Conservation (phyloP, 2,329 filamentous ascomycete species). For the Epichloe aotearoae region DNA sequence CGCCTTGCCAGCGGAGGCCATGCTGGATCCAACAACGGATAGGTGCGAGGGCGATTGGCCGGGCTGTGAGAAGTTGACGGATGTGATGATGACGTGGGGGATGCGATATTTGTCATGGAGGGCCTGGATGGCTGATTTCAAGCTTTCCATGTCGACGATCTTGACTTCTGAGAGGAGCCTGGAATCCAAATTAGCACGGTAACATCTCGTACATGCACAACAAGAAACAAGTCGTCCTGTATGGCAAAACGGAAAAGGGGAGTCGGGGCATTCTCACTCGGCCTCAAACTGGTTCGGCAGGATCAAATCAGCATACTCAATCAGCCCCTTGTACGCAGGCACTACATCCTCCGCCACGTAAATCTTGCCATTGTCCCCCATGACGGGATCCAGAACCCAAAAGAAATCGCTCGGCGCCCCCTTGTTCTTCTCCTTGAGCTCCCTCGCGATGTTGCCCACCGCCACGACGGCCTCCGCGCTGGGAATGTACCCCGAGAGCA, state of each 20-base stretch:
- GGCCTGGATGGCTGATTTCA: slow-evolving; percentile 60
- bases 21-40: slow-evolving; percentile 66
- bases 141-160: slow-evolving; percentile 60
- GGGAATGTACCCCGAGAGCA: slow-evolving; percentile 90
- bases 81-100: slow-evolving; percentile 83
- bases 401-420: slow-evolving; percentile 68
- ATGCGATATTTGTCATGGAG: slow-evolving; percentile 66
- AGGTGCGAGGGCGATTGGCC: slow-evolving; percentile 39
- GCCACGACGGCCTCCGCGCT: slow-evolving; percentile 73
- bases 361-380: slow-evolving; percentile 87
- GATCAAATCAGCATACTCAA: slow-evolving; percentile 77
- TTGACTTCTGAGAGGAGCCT: slow-evolving; percentile 76
- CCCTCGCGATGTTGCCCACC: slow-evolving; percentile 71
- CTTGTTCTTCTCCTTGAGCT: slow-evolving; percentile 55
- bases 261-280: slow-evolving; percentile 47
- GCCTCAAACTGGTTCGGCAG: slow-evolving; percentile 96
- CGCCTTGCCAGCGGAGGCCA: slow-evolving; percentile 46
- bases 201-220: neutral
- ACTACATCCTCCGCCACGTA: slow-evolving; percentile 90
- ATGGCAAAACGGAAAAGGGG: neutral
- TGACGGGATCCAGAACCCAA: slow-evolving; percentile 95
- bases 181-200: neutral
- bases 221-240: neutral
- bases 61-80: slow-evolving; percentile 54
- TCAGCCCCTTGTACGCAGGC: slow-evolving; percentile 71